Evolutionary conservation across 2,329 filamentous ascomycete genomes (phyloP).

Genomic region (Pezicula carpinea): DNA sequence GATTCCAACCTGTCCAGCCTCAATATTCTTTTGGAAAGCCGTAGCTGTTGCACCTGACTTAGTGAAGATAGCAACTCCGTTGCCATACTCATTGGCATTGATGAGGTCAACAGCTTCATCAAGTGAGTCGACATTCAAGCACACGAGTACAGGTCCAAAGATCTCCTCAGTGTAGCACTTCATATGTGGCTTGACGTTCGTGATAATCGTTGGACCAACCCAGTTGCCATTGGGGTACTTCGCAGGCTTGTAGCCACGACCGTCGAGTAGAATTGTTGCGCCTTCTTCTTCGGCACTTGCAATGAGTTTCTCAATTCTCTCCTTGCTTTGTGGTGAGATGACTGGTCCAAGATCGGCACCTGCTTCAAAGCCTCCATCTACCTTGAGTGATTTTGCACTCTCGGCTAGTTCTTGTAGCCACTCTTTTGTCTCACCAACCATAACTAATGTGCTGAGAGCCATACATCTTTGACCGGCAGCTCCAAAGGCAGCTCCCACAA

Average conservation of each 20-base stretch:
- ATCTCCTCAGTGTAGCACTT: slow-evolving; percentile 82
- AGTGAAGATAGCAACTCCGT: slow-evolving; percentile 83
- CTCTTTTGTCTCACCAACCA: slow-evolving; percentile 79
- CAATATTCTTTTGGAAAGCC: slow-evolving; percentile 73
- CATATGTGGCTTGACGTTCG: slow-evolving; percentile 76
- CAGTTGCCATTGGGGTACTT: slow-evolving; percentile 87
- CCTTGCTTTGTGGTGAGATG: slow-evolving; percentile 74
- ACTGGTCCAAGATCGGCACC: slow-evolving; percentile 78
- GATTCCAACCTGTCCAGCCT: slow-evolving; percentile 82
- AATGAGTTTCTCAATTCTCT: slow-evolving; percentile 73
- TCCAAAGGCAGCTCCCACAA: slow-evolving; percentile 79
- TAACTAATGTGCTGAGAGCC: slow-evolving; percentile 77
- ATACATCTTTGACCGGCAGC: slow-evolving; percentile 84
- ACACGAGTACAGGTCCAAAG: slow-evolving; percentile 80
- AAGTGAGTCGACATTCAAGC: slow-evolving; percentile 71
- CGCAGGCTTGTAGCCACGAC: slow-evolving; percentile 65
- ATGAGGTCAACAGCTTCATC: slow-evolving; percentile 78
- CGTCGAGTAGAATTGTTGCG: slow-evolving; percentile 77
- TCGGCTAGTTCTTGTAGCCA: slow-evolving; percentile 78
- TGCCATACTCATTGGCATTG: slow-evolving; percentile 83
- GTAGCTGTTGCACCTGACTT: slow-evolving; percentile 71
- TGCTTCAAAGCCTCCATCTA: slow-evolving; percentile 77
- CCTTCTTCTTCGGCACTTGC: slow-evolving; percentile 74
- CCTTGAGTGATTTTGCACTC: slow-evolving; percentile 65
- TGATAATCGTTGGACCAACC: slow-evolving; percentile 78